Conservation (phyloP, 192 early-diverging fungal genomes). For the Dimargaris verticillata region DNA sequence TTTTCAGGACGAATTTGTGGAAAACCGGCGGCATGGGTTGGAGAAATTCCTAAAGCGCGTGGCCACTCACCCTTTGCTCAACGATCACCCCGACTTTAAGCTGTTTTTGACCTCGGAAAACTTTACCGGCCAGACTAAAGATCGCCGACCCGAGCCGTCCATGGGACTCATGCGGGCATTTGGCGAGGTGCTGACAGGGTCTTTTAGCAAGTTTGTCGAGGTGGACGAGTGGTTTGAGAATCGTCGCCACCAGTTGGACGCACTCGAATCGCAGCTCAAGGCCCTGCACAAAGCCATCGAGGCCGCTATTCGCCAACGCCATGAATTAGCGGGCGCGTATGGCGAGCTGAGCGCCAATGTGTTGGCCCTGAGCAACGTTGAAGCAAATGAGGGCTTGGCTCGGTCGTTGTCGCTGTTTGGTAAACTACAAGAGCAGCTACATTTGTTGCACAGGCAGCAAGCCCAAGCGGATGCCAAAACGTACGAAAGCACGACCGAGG, state of each 20-base stretch:
- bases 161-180: conserved; percentile 42
- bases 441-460: conserved; percentile 63
- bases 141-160: conserved; percentile 13
- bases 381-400: conserved; percentile 49
- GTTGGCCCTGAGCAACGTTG: conserved; percentile 46
- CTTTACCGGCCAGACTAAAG: conserved; percentile 44
- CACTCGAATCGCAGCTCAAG: conserved; percentile 60
- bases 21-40: conserved; percentile 63
- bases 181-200: conserved; percentile 47
- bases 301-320: conserved; percentile 51
- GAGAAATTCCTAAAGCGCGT: conserved; percentile 74
- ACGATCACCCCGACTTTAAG: conserved; percentile 63
- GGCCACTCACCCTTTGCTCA: conserved; percentile 60
- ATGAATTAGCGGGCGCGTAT: conserved; percentile 47
- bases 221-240: conserved; percentile 64
- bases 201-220: conserved; percentile 52
- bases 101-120: conserved; percentile 78
- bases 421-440: conserved; percentile 63
- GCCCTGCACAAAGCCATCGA: conserved; percentile 63
- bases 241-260: conserved; percentile 56
- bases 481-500: conserved; percentile 66
- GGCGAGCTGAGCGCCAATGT: conserved; percentile 73
- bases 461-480: conserved; percentile 53
- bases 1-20: conserved; percentile 92
- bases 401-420: conserved; percentile 53